Conservation (phyloP, 768 basidiomycete genomes). For the Mycena alexandri region DNA sequence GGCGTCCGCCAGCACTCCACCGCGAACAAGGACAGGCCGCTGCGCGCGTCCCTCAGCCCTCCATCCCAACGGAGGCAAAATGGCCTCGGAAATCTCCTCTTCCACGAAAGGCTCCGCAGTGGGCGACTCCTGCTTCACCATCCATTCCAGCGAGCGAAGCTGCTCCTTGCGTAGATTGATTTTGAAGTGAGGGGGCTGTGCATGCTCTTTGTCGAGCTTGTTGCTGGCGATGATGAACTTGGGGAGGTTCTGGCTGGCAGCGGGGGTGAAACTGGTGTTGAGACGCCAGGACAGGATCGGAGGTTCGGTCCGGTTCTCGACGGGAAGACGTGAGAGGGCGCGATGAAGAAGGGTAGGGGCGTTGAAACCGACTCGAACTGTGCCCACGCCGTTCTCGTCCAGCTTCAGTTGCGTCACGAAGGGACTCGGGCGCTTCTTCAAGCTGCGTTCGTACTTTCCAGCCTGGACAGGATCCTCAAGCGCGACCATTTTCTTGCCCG, state of each 20-base stretch:
- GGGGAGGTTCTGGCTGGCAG: conserved; percentile 67
- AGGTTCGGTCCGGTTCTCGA: conserved; percentile 60
- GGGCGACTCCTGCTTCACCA: conserved; percentile 82
- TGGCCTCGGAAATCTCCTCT: conserved; percentile 94
- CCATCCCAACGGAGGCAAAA: conserved; percentile 90
- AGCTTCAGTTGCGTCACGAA: conserved; percentile 88
- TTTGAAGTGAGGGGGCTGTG: conserved; percentile 85
- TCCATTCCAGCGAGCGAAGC: conserved; percentile 92
- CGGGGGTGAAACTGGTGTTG: conserved; percentile 80
- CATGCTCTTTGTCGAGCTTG: conserved; percentile 74
- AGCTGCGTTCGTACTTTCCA: conserved; percentile 87
- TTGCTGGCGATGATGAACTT: conserved; percentile 85
- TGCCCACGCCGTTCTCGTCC: conserved; percentile 71
- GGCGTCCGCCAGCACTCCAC: conserved; percentile 95
- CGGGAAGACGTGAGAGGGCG: conserved; percentile 83
- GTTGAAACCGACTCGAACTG: conserved; percentile 89
- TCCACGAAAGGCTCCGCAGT: conserved; percentile 84
- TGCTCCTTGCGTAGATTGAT: conserved; percentile 85
- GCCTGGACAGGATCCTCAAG: conserved; percentile 90
- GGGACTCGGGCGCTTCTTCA: conserved; percentile 88
- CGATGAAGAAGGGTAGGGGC: conserved; percentile 89
- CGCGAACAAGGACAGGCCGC: conserved; percentile 78
- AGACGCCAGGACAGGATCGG: conserved; percentile 82
- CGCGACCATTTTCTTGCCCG: conserved; percentile 71
- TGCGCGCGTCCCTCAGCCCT: conserved; percentile 93